These are phyloP conservation scores for Halophytophthora polymorphica DNA, from an alignment of 352 stramenopile species.

Conservation along the genomic window DNA sequence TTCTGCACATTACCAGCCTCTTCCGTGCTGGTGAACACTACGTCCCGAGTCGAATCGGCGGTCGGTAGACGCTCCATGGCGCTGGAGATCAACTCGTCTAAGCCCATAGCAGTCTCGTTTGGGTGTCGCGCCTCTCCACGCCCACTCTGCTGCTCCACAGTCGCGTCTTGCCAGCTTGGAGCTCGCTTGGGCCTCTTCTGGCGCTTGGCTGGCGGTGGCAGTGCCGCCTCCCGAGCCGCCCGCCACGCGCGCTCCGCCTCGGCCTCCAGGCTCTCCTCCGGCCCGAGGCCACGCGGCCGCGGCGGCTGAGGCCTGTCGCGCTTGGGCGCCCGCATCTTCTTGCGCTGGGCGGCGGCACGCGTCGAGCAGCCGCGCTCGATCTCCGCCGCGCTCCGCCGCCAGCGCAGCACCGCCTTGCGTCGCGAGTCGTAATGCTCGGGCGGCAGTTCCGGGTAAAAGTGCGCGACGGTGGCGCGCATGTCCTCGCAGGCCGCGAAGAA, in stretches of 20 bases:
- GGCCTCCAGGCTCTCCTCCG: not conserved
- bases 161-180: not conserved
- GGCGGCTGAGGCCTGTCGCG: constrained; percentile 2
- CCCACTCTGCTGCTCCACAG: no score
- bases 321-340: constrained; percentile 5
- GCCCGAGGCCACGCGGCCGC: constrained; percentile 9
- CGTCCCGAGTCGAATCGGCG: no score
- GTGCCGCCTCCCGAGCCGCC: no score
- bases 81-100: no score
- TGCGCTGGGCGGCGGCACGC: constrained; percentile 10
- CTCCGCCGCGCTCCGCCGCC: constrained; percentile 11
- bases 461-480: constrained; percentile 16
- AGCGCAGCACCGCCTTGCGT: constrained; percentile 15
- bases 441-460: constrained; percentile 19
- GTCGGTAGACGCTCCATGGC: no score
- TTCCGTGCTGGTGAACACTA: no score
- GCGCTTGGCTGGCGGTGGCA: not conserved
- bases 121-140: no score
- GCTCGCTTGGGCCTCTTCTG: constrained; percentile 1
- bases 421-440: constrained; percentile 17
- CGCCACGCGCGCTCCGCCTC: not conserved
- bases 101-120: no score
- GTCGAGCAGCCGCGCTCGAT: constrained; percentile 15
- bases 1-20: no score
- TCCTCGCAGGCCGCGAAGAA: constrained; percentile 10